phyloP scores from a whole-genome alignment of 208 protist genomes.

The Naegleria lovaniensis region DNA sequence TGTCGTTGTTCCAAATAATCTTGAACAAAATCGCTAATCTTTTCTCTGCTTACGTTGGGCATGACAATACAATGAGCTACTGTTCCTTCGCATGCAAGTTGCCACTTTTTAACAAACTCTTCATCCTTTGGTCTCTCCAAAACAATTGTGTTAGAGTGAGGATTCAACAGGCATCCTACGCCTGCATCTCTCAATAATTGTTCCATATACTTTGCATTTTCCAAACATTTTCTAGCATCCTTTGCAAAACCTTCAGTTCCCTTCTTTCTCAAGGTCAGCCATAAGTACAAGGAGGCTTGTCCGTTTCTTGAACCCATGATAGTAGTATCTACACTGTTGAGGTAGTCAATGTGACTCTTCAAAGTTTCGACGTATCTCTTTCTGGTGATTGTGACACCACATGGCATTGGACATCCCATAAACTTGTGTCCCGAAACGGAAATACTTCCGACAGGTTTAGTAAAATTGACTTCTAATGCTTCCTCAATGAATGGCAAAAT shows the following conservation, averaged over 20 bases:
- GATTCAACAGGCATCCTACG: background rate
- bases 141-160: background rate
- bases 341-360: conserved; percentile 32
- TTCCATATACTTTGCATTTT: conserved; percentile 1
- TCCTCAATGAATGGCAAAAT: conserved; percentile 42
- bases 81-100: background rate
- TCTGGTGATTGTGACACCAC: conserved; percentile 40
- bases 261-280: background rate
- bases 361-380: conserved; percentile 38
- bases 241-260: background rate
- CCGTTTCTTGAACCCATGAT: conserved; percentile 41
- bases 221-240: conserved; percentile 3
- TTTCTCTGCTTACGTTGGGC: background rate
- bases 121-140: conserved; percentile 3
- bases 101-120: conserved; percentile 13
- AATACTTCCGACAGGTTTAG: conserved; percentile 34
- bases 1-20: background rate
- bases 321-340: conserved; percentile 38
- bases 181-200: background rate
- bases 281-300: conserved; percentile 36
- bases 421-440: conserved; percentile 45
- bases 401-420: conserved; percentile 42
- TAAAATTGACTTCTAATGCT: conserved; percentile 33
- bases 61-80: conserved; percentile 25
- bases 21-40: background rate